These are phyloP conservation scores for Ceratocystiopsis sp. DNA, from an alignment of 2,329 filamentous ascomycete genomes.

Conservation along the genomic window DNA sequence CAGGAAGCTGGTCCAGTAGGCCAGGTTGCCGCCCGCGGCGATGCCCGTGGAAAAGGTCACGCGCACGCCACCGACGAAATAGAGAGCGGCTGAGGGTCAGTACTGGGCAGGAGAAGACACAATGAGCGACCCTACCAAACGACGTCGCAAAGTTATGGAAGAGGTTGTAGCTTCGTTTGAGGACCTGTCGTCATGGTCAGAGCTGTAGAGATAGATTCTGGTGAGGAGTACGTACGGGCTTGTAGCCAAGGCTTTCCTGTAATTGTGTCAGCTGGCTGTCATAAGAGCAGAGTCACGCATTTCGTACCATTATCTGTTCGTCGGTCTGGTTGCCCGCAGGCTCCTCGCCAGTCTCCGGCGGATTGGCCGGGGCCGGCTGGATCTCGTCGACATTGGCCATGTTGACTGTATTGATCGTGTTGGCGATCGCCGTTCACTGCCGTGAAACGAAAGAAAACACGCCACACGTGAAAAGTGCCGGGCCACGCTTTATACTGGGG, in stretches of 20 bases:
- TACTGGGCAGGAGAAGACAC: background rate
- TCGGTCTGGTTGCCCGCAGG: background rate
- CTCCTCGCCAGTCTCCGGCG: background rate
- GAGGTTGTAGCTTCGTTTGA: conserved; percentile 6
- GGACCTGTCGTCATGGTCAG: background rate
- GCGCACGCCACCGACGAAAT: conserved; percentile 7
- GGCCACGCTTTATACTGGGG: no score
- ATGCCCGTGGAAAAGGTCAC: conserved; percentile 5
- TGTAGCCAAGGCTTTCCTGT: conserved; percentile 2
- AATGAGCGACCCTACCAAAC: background rate
- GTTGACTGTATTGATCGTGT: no score
- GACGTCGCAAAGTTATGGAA: conserved; percentile 5
- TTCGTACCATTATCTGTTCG: background rate
- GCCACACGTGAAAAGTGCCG: no score
- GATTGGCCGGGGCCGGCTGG: background rate
- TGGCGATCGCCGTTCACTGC: no score
- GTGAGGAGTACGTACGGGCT: background rate
- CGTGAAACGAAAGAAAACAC: no score
- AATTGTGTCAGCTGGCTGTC: no score
- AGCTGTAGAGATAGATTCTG: background rate
- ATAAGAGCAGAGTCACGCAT: no score
- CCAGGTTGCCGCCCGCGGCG: conserved; percentile 4
- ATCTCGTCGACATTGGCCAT: conserved; percentile 1
- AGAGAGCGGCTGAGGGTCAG: conserved; percentile 2
- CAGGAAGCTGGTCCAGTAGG: conserved; percentile 5